Conservation (phyloP, 1,284 basidiomycete species). For the Sparassis latifolia region DNA sequence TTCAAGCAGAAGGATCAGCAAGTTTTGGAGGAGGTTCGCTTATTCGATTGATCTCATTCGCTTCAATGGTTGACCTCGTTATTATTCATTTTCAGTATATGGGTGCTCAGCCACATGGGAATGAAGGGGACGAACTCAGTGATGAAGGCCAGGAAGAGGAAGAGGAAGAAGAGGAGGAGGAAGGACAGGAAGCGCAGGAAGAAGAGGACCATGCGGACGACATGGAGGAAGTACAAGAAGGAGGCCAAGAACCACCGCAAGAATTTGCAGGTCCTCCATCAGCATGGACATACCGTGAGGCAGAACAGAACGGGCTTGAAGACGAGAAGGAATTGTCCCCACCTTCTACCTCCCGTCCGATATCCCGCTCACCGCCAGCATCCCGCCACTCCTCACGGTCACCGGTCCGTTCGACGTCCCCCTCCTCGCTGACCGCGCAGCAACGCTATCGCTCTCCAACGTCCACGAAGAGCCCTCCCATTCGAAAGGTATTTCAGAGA, state of each 20-base stretch:
- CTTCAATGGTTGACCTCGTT: too few relatives aligned
- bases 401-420: constrained; percentile 14
- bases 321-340: too few relatives aligned
- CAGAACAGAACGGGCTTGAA: too few relatives aligned
- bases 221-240: constrained; percentile 11
- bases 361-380: constrained; percentile 19
- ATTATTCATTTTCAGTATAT: constrained; percentile 42
- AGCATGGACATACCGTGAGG: too few relatives aligned
- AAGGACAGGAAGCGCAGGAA: constrained; percentile 18
- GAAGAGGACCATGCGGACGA: constrained; percentile 16
- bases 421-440: constrained; percentile 18
- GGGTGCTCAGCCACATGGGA: constrained; percentile 48
- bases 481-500: constrained; percentile 38
- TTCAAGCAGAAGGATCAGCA: constrained; percentile 82
- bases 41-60: too few relatives aligned
- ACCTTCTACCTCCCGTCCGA: constrained; percentile 7
- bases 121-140: constrained; percentile 24
- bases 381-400: constrained; percentile 17
- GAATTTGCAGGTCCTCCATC: neutral
- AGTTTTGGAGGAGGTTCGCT: constrained; percentile 75
- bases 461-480: constrained; percentile 2
- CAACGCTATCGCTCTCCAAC: constrained; percentile 14
- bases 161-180: constrained; percentile 21
- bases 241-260: constrained; percentile 12
- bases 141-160: constrained; percentile 29